A percentile compares a stretch with the other conserved stretches of the same genome.
Conservation (phyloP, 2,329 filamentous ascomycete species). For the Neonectria punicea region DNA sequence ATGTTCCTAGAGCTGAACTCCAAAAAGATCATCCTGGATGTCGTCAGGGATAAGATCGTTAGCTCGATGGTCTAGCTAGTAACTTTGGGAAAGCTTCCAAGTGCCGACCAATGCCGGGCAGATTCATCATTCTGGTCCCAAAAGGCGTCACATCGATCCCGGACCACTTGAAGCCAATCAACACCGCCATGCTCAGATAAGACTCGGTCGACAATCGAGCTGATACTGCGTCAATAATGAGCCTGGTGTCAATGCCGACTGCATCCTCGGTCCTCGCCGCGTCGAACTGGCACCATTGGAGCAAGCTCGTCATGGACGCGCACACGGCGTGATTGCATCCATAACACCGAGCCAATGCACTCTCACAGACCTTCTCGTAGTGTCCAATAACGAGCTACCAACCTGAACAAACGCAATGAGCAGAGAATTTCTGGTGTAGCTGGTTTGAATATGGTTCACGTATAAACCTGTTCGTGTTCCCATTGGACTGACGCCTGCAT, state of each 20-base stretch:
- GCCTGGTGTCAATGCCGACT: background rate
- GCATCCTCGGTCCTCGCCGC: background rate
- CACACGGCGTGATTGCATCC: conserved; percentile 6
- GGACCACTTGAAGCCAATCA: conserved; percentile 21
- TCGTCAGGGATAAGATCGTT: background rate
- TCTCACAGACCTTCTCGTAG: background rate
- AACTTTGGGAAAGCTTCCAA: background rate
- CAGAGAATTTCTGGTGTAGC: too few species aligned
- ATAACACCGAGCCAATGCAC: background rate
- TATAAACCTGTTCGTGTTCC: conserved; percentile 9
- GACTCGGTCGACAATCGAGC: background rate
- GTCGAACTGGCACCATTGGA: background rate
- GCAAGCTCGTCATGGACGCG: conserved; percentile 23
- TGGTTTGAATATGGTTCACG: too few species aligned
- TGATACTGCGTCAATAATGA: background rate
- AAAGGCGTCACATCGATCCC: conserved; percentile 23
- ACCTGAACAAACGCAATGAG: conserved; percentile 15
- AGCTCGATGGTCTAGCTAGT: background rate
- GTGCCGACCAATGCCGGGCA: conserved; percentile 25
- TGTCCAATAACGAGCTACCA: conserved; percentile 14
- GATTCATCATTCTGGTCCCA: conserved; percentile 17
- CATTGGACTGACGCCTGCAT: background rate
- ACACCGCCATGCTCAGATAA: conserved; percentile 10
- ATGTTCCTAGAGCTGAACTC: too few species aligned
- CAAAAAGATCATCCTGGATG: background rate